Base-by-base conservation (phyloP, 176 grass and related monocot genomes). In the Carex myosuroides region DNA sequence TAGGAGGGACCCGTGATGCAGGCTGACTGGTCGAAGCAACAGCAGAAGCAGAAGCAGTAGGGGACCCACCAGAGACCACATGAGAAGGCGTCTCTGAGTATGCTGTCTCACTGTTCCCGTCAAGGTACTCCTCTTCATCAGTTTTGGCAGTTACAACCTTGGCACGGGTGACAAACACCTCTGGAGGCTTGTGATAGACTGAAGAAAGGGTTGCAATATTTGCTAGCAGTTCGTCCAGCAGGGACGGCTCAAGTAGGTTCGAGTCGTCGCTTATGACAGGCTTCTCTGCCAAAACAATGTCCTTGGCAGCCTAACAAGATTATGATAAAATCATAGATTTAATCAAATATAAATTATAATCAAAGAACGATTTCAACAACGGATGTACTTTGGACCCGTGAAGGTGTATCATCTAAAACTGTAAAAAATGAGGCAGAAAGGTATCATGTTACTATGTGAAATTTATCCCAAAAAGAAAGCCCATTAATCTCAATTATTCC, bases 171-270 rank as follows among this genome's bases (percentile, higher is more conserved):
- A 99, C 87, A 81, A 99, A 99, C 82, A 91, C 74, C 85, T 95
- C 96, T 82, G 96, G 93, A 80, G 91, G 91, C 71, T 99, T 99
- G 87, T 99, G 96, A 89, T 95, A 99, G 80, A 99, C 91, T 80
- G 96, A 99, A 67, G 96, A 99, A 39, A 99, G 88, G 46, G 96
- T 99, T 60, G 96, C 94, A 89, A 99, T 99, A 65, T 99, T 99
- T 71, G 91, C 91, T 85, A 99, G 88, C 37, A 99, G 90, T 85
- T 95, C 96, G 85, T 99, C 96, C 85, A 99, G 93, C 65, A 99
- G 88, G 54, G 96, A 95, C 10, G 91, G 46, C 71, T 99, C 96
- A 60, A 99, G 85, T 42, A 90, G 96, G 81, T 99, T 99, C 62
- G 96, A 95, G 37, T 94, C 96, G 72, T 99, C 96, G n/a, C 91